A percentile compares a stretch with the other conserved stretches of the same genome.
These are phyloP conservation scores for Saccharomycopsis fodiens DNA, from an alignment of 805 yeast genomes.

Conservation along the genomic window DNA sequence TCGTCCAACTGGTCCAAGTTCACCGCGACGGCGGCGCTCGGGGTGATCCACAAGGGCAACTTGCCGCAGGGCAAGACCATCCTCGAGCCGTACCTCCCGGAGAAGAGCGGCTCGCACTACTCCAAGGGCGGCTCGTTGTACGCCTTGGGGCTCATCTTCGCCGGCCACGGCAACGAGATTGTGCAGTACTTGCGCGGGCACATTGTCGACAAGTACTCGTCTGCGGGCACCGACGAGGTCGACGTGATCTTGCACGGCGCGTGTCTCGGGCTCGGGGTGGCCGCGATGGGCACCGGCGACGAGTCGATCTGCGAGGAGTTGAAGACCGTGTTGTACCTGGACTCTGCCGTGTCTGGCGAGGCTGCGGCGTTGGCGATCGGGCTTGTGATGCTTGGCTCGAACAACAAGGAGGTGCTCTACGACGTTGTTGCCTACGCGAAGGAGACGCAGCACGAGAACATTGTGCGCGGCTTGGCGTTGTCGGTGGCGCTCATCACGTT, in stretches of 20 bases:
- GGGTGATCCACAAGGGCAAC: constrained; percentile 95
- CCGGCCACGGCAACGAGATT: constrained; percentile 87
- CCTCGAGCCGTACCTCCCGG: constrained; percentile 84
- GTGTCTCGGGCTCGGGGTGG: constrained; percentile 88
- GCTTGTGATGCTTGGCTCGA: constrained; percentile 88
- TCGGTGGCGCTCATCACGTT: constrained; percentile 83
- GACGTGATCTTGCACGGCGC: constrained; percentile 95
- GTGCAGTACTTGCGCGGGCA: constrained; percentile 64
- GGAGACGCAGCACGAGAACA: constrained; percentile 94
- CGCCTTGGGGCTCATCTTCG: constrained; percentile 89
- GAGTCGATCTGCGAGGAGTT: constrained; percentile 71
- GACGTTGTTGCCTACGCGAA: constrained; percentile 89
- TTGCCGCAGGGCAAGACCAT: constrained; percentile 82
- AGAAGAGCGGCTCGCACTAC: constrained; percentile 65
- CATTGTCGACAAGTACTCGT: constrained; percentile 53
- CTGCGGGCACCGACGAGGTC: constrained; percentile 58
- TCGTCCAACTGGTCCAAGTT: constrained; percentile 99
- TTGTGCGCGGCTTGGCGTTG: constrained; percentile 85
- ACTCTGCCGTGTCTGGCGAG: constrained; percentile 90
- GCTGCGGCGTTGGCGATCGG: constrained; percentile 98
- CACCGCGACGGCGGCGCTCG: constrained; percentile 95
- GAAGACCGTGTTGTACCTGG: constrained; percentile 76
- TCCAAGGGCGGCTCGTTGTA: constrained; percentile 94
- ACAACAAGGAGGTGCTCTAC: constrained; percentile 44
- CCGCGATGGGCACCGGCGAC: constrained; percentile 89